phyloP scores from a whole-genome alignment of 2,329 filamentous ascomycete species.

The Chaetomiaceae sp. region DNA sequence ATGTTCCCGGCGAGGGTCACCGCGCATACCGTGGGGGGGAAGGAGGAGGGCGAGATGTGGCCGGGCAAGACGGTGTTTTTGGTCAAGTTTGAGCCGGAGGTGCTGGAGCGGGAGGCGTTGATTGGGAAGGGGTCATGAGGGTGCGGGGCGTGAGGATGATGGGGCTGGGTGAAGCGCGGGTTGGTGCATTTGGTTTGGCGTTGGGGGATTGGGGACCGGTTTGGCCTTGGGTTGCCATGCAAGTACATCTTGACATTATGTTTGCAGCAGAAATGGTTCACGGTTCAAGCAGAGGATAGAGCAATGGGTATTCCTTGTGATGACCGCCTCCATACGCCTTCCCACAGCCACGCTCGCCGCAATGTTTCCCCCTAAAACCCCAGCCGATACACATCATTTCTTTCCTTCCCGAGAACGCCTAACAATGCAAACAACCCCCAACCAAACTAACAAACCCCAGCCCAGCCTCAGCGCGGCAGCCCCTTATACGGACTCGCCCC shows the following conservation, averaged over 20 bases:
- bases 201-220: conserved; percentile 7
- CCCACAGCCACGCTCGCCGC: no score
- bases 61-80: conserved; percentile 93
- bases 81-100: conserved; percentile 85
- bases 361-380: no score
- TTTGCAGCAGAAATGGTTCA: neutral
- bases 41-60: conserved; percentile 73
- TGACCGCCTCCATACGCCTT: neutral
- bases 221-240: neutral
- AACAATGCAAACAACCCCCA: conserved; percentile 4
- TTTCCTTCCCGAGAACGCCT: conserved; percentile 5
- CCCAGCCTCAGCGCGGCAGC: conserved; percentile 31
- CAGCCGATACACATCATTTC: no score
- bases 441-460: conserved; percentile 5
- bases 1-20: conserved; percentile 85
- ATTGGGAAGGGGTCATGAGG: conserved; percentile 36
- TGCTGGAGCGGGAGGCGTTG: conserved; percentile 84
- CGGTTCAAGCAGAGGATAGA: neutral
- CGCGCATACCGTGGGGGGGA: conserved; percentile 68
- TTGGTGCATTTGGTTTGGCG: conserved; percentile 13
- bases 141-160: conserved; percentile 1
- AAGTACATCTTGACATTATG: conserved; percentile 6
- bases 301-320: conserved; percentile 3
- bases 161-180: neutral
- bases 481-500: conserved; percentile 24